Percentiles rank a stretch among this genome's conserved stretches.
These are phyloP conservation scores for Phaeodactylum tricornutum DNA, from an alignment of 108 stramenopile genomes.

Conservation along the genomic window DNA sequence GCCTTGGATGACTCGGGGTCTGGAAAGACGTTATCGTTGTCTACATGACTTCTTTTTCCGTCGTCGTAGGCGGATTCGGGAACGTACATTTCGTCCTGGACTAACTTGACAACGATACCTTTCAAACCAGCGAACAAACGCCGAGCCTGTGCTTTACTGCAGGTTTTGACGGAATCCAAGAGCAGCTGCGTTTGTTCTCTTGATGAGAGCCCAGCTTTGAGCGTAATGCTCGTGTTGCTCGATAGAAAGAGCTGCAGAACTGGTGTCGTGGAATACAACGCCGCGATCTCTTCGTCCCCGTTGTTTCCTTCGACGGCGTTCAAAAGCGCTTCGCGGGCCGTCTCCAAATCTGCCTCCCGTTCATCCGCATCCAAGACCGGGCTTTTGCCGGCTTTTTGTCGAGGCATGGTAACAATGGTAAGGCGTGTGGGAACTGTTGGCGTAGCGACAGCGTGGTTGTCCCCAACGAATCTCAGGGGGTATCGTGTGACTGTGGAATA, in stretches of 20 bases:
- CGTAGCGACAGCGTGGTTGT: neutral
- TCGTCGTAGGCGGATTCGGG: slow-evolving; percentile 11
- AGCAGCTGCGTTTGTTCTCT: slow-evolving; percentile 19
- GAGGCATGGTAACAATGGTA: neutral
- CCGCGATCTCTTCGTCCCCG: neutral
- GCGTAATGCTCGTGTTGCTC: no score
- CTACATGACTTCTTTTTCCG: neutral
- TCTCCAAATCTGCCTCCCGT: neutral
- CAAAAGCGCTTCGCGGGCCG: neutral
- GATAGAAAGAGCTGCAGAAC: no score
- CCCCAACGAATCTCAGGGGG: neutral
- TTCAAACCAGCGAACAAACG: slow-evolving; percentile 31
- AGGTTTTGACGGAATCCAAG: slow-evolving; percentile 10
- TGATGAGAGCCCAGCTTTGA: slow-evolving; percentile 6
- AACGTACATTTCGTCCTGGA: slow-evolving; percentile 24
- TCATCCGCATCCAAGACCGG: neutral
- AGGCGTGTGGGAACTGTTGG: no score
- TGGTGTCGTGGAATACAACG: no score
- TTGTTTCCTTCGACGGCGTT: neutral
- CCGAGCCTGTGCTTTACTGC: slow-evolving; percentile 19
- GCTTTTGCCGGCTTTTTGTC: neutral
- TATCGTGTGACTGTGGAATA: no score
- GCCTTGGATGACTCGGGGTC: slow-evolving; percentile 24
- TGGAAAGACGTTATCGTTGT: neutral
- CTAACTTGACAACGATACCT: slow-evolving; percentile 13